Evolutionary conservation across 805 yeast species (phyloP), one percentile per base, ranked within the genome.

Genomic region (Candida sanyiensis): DNA sequence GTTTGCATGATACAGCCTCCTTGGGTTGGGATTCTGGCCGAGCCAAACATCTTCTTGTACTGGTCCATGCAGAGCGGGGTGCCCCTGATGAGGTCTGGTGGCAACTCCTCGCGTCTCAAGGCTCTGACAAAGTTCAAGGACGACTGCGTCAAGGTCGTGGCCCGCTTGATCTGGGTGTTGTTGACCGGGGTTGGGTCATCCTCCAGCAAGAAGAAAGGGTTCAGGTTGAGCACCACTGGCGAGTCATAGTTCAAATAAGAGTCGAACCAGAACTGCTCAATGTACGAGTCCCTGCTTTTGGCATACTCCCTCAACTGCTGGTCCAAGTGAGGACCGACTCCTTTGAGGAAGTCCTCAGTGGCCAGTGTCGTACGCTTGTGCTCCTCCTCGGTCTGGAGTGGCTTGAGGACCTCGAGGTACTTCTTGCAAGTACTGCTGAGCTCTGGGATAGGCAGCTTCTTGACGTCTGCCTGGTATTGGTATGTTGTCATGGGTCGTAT

Each of bases 181-280:
- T 59, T 52, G 13, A 60, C 43, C 7, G 67, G 64, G 17, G 93
- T 85, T 2, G 96, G 95, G 52, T 88, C 96, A 55, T 88, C 96
- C 58, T 88, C 95, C 44, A 88, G 70, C 50, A 87, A 73, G 59
- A 88, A 87, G 56, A 85, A 88, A 0, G 97, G 97, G 54, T 88
- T 88, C 50, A 88, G 72, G 60, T 88, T 88, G 45, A 88, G 69
- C n/a, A 88, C 97, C 28, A 88, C 95, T 0, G 93, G 88, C 9
- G 85, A 80, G 59, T 88, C 96, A 58, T 83, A 85, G 58, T 80
- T 80, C 48, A 88, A 68, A 59, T 88, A 88, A 1, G 95, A 77
- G 57, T 88, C 96, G 60, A 76, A 88, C 96, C 96, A 88, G 59
- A 88, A 88, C 59, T 88, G 95, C 61, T 88, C 96, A 46, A 88